Conservation (phyloP, 768 basidiomycete species). For the Rhizopogon rudus region DNA sequence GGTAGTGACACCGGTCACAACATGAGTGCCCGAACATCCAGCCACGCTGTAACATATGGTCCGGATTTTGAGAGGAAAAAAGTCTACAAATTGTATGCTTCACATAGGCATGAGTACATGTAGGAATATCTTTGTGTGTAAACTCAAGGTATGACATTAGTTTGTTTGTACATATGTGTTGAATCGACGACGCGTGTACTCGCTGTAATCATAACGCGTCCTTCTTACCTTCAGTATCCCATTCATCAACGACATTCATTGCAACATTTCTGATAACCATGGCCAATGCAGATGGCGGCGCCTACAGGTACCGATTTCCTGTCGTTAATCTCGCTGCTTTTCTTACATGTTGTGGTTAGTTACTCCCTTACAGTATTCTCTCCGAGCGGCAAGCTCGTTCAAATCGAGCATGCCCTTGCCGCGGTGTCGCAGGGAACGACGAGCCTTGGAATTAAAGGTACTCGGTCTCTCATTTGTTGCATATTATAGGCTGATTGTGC, state of each 20-base stretch:
- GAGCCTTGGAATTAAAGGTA: conserved; percentile 97
- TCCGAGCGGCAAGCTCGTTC: conserved; percentile 96
- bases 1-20: no score
- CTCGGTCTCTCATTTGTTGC: conserved; percentile 11
- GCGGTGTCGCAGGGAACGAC: conserved; percentile 95
- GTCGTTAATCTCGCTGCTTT: conserved; percentile 12
- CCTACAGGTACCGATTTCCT: conserved; percentile 52
- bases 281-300: conserved; percentile 80
- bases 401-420: conserved; percentile 99
- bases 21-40: no score
- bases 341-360: conserved; percentile 37
- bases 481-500: conserved; percentile 9
- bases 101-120: no score
- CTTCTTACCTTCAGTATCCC: not conserved
- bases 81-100: no score
- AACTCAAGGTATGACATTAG: no score
- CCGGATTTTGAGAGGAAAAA: no score
- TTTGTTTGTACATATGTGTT: conserved; percentile 15
- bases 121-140: no score
- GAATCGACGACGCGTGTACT: conserved; percentile 22
- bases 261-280: conserved; percentile 25
- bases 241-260: not conserved
- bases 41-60: no score
- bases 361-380: conserved; percentile 99
- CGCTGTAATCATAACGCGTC: conserved; percentile 20